phyloP scores from a whole-genome alignment of 441 rosid species.

The Aleurites moluccanus region DNA sequence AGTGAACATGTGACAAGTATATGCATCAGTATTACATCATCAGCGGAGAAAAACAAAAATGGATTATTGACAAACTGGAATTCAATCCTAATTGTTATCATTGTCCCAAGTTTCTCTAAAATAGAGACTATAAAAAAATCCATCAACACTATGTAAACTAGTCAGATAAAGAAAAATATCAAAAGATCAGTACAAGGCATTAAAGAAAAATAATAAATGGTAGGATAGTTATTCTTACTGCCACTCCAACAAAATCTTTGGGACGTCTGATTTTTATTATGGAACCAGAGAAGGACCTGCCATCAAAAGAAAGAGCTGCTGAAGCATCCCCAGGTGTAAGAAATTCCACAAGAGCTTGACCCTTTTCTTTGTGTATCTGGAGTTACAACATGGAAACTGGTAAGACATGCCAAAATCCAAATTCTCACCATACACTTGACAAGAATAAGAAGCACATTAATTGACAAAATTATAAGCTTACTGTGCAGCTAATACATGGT shows the following conservation, averaged over 20 bases:
- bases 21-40: background rate
- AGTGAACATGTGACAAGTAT: background rate
- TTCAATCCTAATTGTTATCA: background rate
- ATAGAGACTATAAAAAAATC: constrained; percentile 6
- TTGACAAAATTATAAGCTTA: constrained; percentile 44
- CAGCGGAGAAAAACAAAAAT: background rate
- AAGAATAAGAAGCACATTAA: constrained; percentile 24
- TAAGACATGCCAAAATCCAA: constrained; percentile 22
- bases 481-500: constrained; percentile 91
- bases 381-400: constrained; percentile 19
- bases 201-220: constrained; percentile 19
- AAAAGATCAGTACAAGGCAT: constrained; percentile 4
- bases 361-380: constrained; percentile 80
- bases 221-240: constrained; percentile 55
- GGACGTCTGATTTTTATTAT: constrained; percentile 80
- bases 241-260: constrained; percentile 74
- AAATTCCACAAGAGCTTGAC: constrained; percentile 89
- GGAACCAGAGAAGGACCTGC: constrained; percentile 58
- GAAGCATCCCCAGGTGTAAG: constrained; percentile 94
- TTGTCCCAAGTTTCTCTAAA: background rate
- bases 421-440: constrained; percentile 19
- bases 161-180: background rate
- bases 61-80: constrained; percentile 5
- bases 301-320: constrained; percentile 82
- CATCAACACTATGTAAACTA: constrained; percentile 7